These are phyloP conservation scores for Trichoderma hamatum DNA, from an alignment of 2,329 filamentous ascomycete genomes.

Conservation along the genomic window DNA sequence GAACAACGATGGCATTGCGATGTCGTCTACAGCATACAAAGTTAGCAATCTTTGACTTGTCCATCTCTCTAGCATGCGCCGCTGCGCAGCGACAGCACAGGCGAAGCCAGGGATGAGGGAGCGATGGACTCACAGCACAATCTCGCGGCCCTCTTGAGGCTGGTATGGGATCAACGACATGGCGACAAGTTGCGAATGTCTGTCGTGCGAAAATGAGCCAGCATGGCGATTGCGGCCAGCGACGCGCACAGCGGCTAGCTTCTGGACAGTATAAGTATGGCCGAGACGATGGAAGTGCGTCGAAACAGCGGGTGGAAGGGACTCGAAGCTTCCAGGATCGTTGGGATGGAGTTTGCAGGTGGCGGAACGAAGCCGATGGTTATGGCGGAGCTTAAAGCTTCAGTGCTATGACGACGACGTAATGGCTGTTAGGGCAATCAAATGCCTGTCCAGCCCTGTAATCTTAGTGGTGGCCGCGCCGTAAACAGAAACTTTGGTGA, in stretches of 20 bases:
- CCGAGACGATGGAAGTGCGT: neutral
- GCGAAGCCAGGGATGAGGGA: neutral
- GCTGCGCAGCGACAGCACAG: neutral
- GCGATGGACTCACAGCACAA: slow-evolving; percentile 69
- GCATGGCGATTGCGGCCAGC: slow-evolving; percentile 29
- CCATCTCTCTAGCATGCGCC: neutral
- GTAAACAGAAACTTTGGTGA: slow-evolving; percentile 5
- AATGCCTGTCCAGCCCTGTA: neutral
- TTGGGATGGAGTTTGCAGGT: slow-evolving; percentile 2
- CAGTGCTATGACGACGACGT: slow-evolving; percentile 11
- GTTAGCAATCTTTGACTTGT: neutral
- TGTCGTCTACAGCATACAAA: slow-evolving; percentile 68
- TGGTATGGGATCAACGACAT: slow-evolving; percentile 78
- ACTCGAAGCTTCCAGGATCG: slow-evolving; percentile 18
- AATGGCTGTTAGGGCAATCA: neutral
- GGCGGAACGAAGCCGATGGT: neutral
- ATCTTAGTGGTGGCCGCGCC: neutral
- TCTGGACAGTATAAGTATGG: neutral
- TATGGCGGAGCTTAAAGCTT: neutral
- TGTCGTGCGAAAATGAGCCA: slow-evolving; percentile 27
- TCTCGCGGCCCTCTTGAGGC: slow-evolving; percentile 71
- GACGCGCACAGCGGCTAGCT: neutral
- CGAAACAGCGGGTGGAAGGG: neutral
- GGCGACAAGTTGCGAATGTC: slow-evolving; percentile 31
- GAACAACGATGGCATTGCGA: slow-evolving; percentile 88